Conservation (phyloP, 2,329 filamentous ascomycete genomes). For the Venturia pyrina region DNA sequence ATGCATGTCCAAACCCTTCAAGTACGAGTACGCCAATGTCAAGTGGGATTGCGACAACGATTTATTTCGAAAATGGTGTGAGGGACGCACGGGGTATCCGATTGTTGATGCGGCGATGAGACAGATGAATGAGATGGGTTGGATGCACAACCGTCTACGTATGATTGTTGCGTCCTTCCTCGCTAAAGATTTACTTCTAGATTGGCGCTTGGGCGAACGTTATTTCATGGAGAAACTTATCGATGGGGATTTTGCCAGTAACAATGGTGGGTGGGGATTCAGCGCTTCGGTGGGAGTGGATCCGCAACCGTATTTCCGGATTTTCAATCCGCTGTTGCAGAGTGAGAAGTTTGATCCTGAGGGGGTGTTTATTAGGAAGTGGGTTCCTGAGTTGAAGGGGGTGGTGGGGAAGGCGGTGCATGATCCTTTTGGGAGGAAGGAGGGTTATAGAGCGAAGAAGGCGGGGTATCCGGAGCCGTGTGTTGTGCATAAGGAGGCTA, state of each 20-base stretch:
- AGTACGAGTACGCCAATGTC: slow-evolving; percentile 75
- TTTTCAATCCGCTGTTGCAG: slow-evolving; percentile 34
- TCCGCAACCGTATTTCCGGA: slow-evolving; percentile 46
- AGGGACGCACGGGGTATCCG: slow-evolving; percentile 67
- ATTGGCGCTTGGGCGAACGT: slow-evolving; percentile 40
- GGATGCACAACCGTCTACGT: slow-evolving; percentile 43
- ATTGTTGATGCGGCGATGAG: slow-evolving; percentile 49
- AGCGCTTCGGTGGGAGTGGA: slow-evolving; percentile 63
- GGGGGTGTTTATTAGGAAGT: slow-evolving; percentile 28
- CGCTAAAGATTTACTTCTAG: slow-evolving; percentile 38
- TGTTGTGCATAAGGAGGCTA: slow-evolving; percentile 39
- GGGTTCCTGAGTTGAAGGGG: slow-evolving; percentile 28
- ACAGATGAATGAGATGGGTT: slow-evolving; percentile 38
- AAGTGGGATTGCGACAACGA: slow-evolving; percentile 66
- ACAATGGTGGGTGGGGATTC: slow-evolving; percentile 50
- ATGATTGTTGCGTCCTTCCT: slow-evolving; percentile 42
- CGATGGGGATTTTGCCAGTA: slow-evolving; percentile 35
- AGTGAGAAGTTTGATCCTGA: slow-evolving; percentile 29
- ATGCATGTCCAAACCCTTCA: slow-evolving; percentile 70
- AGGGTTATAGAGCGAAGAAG: slow-evolving; percentile 38
- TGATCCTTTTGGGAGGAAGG: slow-evolving; percentile 34
- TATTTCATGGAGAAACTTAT: slow-evolving; percentile 42
- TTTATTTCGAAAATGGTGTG: slow-evolving; percentile 63
- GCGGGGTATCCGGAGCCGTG: slow-evolving; percentile 36
- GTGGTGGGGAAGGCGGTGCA: slow-evolving; percentile 39